Evolutionary conservation across 2,329 filamentous ascomycete species (phyloP), one percentile per base, ranked within the genome.

Genomic region (Xylariaceae sp.): DNA sequence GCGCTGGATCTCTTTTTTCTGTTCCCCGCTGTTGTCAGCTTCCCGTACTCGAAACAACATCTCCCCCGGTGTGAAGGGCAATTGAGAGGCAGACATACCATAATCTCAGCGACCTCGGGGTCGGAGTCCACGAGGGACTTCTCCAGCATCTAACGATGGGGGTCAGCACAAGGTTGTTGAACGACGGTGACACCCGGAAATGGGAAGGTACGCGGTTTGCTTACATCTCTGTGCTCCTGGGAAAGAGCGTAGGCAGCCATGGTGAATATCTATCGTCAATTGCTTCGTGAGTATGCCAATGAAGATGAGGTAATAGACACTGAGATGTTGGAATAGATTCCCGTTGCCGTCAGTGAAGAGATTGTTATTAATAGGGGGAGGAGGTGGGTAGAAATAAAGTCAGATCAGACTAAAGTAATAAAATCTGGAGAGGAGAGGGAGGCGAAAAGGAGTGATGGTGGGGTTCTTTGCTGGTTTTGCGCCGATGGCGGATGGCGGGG

Each of bases 91-190:
- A 42, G 31, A 65, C 78, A 51, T 76, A 94, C 87, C 89, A 98
- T 97, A 69, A 98, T 95, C 71, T 85, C 75, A 52, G 88, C 88
- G 60, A 98, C 87, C 77, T 97, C 89, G 41, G 88, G 84, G 67
- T 98, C 92, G 41, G 84, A 83, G 57, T 95, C 87, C 59, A 90
- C 71, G 58, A 98, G 81, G 65, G 87, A 85, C 74, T 87, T 92
- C 79, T 97, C 86, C 73, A 98, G 87, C 79, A 97, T 82, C 88
- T 95, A 41, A 48, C 19, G 34, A 52, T 48, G 46, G n/a, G n/a
- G 56, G 59, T 67, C 56, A 67, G 57, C 54, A 50, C 18, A 17
- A 36, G 34, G n/a, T n/a, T n/a, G n/a, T n/a, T n/a, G n/a, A n/a
- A n/a, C n/a, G n/a, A n/a, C n/a, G n/a, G n/a, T n/a, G n/a, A n/a